Conservation (phyloP, 345 rosid genomes). For the Melaleuca quinquenervia region DNA sequence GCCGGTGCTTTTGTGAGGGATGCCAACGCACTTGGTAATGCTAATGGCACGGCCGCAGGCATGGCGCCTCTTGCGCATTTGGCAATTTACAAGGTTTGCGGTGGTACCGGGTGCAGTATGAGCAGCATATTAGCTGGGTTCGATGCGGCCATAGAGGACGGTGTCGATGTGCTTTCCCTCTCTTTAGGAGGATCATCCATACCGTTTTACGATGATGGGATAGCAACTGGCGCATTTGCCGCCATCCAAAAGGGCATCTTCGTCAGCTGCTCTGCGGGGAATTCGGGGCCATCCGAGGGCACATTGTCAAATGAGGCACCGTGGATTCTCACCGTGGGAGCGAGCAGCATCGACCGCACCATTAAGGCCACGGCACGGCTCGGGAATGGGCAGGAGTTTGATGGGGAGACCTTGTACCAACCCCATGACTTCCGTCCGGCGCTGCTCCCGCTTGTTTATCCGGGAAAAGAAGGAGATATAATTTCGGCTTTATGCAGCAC, state of each 20-base stretch:
- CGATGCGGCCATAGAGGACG: constrained; percentile 42
- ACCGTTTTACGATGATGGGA: constrained; percentile 23
- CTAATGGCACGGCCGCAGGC: constrained; percentile 42
- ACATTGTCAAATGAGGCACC: constrained; percentile 42
- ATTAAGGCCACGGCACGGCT: constrained; percentile 34
- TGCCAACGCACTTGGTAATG: constrained; percentile 29
- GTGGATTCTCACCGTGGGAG: constrained; percentile 59
- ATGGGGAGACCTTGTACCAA: constrained; percentile 32
- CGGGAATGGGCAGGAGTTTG: constrained; percentile 20
- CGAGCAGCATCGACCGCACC: constrained; percentile 46
- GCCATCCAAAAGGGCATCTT: constrained; percentile 37
- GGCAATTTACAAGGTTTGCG: constrained; percentile 42
- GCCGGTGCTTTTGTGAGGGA: constrained; percentile 24
- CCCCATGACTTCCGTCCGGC: constrained; percentile 9
- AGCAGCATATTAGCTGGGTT: constrained; percentile 38
- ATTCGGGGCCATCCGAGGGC: constrained; percentile 17
- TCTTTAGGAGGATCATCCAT: constrained; percentile 30
- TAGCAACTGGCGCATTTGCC: constrained; percentile 30
- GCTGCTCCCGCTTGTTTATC: constrained; percentile 30
- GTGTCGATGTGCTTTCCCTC: constrained; percentile 41
- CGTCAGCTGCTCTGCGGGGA: constrained; percentile 49
- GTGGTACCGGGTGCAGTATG: constrained; percentile 7
- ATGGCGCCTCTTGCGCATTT: constrained; percentile 42
- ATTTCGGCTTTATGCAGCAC: constrained; percentile 10
- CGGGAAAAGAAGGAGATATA: constrained; percentile 9